Conservation (phyloP, 2,329 filamentous ascomycete genomes). For the Penicillium frequentans region DNA sequence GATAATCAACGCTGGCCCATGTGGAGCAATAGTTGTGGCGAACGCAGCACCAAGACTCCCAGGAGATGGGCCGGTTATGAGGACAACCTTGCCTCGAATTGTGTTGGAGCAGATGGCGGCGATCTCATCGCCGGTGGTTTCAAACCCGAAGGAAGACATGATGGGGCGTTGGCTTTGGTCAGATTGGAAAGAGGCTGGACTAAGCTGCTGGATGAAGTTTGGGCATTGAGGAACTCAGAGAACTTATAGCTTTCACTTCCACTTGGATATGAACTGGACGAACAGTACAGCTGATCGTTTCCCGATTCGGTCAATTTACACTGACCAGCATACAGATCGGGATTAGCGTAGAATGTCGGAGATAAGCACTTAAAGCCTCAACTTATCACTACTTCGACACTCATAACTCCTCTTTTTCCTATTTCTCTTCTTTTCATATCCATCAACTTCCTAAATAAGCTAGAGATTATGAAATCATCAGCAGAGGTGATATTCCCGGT, state of each 20-base stretch:
- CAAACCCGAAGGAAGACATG: conserved; percentile 1
- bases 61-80: conserved; percentile 44
- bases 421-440: background rate
- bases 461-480: background rate
- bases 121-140: conserved; percentile 3
- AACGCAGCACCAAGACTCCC: conserved; percentile 39
- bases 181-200: no score
- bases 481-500: background rate
- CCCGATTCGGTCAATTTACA: background rate
- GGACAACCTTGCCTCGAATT: conserved; percentile 33
- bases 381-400: background rate
- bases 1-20: conserved; percentile 36
- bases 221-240: background rate
- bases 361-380: background rate
- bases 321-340: background rate
- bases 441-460: background rate
- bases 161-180: background rate
- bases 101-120: background rate
- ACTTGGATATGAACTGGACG: background rate
- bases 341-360: background rate
- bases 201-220: background rate
- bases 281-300: background rate
- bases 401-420: background rate
- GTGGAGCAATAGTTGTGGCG: conserved; percentile 35
- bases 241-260: background rate